These are phyloP conservation scores for Penicillium concentricum DNA, from an alignment of 2,329 filamentous ascomycete genomes.

Conservation along the genomic window DNA sequence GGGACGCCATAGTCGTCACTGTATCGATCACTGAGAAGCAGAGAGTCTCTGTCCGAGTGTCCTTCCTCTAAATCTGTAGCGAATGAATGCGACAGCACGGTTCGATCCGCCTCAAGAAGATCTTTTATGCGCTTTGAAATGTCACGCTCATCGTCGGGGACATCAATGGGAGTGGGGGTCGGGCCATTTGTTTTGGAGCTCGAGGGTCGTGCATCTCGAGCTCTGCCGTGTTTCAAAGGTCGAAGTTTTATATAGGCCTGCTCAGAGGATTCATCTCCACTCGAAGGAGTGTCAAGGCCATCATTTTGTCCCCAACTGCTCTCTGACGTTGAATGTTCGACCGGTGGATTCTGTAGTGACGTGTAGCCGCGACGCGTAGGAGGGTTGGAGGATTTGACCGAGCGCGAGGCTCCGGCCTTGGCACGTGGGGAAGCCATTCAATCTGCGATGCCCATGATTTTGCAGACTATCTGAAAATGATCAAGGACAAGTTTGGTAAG, in stretches of 20 bases:
- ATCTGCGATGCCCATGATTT: neutral
- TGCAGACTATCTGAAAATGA: neutral
- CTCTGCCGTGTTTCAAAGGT: conserved; percentile 2
- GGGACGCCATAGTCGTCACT: conserved; percentile 20
- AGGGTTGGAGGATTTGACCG: neutral
- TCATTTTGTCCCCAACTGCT: neutral
- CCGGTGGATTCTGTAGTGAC: neutral
- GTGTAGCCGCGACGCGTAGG: conserved; percentile 1
- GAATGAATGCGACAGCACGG: conserved; percentile 17
- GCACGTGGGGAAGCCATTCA: conserved; percentile 6
- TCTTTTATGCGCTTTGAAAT: conserved; percentile 19
- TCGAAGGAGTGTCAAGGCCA: conserved; percentile 2
- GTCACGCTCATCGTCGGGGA: conserved; percentile 11
- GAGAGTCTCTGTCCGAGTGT: conserved; percentile 7
- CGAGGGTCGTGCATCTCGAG: neutral
- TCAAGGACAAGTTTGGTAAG: neutral
- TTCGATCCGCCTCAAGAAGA: conserved; percentile 13
- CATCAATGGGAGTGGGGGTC: neutral
- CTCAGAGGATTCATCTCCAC: conserved; percentile 11
- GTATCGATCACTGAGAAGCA: conserved; percentile 7
- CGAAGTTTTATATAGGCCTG: conserved; percentile 17
- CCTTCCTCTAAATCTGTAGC: conserved; percentile 20
- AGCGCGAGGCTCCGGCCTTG: neutral
- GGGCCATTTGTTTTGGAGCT: neutral
- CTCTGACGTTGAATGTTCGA: neutral